Base-by-base conservation (phyloP, 2,329 filamentous ascomycete genomes). In the Sporothrix protearum region DNA sequence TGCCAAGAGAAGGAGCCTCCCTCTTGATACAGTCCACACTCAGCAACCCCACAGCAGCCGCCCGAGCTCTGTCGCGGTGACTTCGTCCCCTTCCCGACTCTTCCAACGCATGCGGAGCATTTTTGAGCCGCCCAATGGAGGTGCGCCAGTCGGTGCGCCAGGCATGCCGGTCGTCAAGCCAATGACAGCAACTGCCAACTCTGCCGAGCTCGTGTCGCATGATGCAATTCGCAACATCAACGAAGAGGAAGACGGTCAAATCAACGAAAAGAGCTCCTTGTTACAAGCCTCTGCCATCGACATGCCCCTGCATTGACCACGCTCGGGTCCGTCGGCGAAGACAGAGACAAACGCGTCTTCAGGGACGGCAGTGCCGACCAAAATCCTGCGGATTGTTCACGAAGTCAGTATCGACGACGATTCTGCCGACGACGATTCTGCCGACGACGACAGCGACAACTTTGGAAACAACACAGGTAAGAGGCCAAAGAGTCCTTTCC, bases 21-120 rank as follows among this genome's bases (percentile, higher is more conserved):
- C 36, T 5, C 19, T 66, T 3, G 68, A 68, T 2, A 4, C 63
- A 14, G 39, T 22, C 25, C 53, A n/a, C 8, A 12, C 64, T 1
- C 64, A 28, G 2, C 42, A 42, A 28, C 19, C 55, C 8, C 42
- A n/a, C 22, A 67, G 30, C 28, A 68, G 67, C 68, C 67, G 57
- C 68, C 71, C 66, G n/a, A 74, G 63, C 57, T 76, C 74, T 19
- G 36, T 45, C 4, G 71, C 73, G 12, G 69, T 69, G 19, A 61
- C 71, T 14, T 72, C 74, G 9, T 70, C 73, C 0, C 77, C 77
- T 1, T 77, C 76, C 10, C 78, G 76, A 16, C 74, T 83, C 25
- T 83, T 83, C 76, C 78, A 80, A 68, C 78, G 79, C 42, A 81
- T 83, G 78, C 79, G 81, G 28, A 81, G 75, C 71, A 80, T 83